Base-by-base conservation (phyloP, 2,329 filamentous ascomycete species). In the Fusarium tuaranense region DNA sequence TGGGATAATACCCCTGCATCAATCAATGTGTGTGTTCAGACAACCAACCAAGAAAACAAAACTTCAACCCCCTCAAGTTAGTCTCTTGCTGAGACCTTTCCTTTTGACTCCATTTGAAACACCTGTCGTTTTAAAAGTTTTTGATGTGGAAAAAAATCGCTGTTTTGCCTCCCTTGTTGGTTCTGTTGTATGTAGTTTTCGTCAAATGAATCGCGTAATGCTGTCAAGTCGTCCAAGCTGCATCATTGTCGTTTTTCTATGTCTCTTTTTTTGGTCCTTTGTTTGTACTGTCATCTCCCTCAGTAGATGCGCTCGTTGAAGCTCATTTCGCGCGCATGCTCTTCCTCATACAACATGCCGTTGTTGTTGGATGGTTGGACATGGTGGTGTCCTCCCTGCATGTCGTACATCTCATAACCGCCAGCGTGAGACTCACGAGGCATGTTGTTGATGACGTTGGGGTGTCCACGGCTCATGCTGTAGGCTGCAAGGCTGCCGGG, bases 331-430 rank as follows among this genome's bases (percentile, higher is more conserved):
- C 82, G 81, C 46, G 78, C 70, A 53, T 86, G 83, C 5, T 85
- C 84, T 30, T 87, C 86, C 25, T 86, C 86, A 70, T 88, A 88
- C 27, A 86, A 76, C 41, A 84, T 81, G 16, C 82, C 80, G 16
- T 80, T 77, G 41, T 69, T 65, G 62, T 64, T 69, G 7, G 75
- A 63, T 44, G 63, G 63, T 44, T 79, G 77, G n/a, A 76, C 64
- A 25, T 72, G 63, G 39, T 76, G 73, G 36, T 78, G 77, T 25
- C 81, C 81, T 36, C 86, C 83, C n/a, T 86, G 84, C 53, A 84
- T 82, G 41, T 87, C 87, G 69, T 86, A 87, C 77, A 88, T 84
- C 36, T 84, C 84, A 69, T 87, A 88, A 46, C 80, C 73, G 22
- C 72, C 65, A 16, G 77, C 58, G 30, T 83, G 81, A 27, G 80